Percentiles rank a stretch among this genome's conserved stretches.
These are phyloP conservation scores for Cordyceps javanica DNA, from an alignment of 2,329 filamentous ascomycete genomes.

Conservation along the genomic window DNA sequence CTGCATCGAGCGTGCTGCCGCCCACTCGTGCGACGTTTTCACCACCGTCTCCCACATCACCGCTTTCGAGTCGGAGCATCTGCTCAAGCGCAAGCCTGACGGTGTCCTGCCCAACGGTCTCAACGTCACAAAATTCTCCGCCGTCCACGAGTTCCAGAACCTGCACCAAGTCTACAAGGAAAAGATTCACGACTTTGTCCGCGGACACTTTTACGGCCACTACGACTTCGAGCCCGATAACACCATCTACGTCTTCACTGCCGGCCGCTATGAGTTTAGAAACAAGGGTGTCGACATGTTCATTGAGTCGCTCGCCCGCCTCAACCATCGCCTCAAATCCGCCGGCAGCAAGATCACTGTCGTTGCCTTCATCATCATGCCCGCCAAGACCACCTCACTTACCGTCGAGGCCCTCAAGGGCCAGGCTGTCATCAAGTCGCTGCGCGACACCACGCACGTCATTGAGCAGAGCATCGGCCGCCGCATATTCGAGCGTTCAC, in stretches of 20 bases:
- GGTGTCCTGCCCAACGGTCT: slow-evolving; percentile 93
- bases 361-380: slow-evolving; percentile 98
- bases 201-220: slow-evolving; percentile 96
- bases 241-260: slow-evolving; percentile 95
- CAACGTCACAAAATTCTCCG: slow-evolving; percentile 95
- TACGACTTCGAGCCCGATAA: slow-evolving; percentile 96
- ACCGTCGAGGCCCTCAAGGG: slow-evolving; percentile 95
- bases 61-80: slow-evolving; percentile 93
- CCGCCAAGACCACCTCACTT: slow-evolving; percentile 88
- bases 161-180: slow-evolving; percentile 93
- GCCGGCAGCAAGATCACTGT: slow-evolving; percentile 86
- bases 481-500: slow-evolving; percentile 87
- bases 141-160: slow-evolving; percentile 98
- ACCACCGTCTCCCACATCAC: slow-evolving; percentile 99
- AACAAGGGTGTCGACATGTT: slow-evolving; percentile 99
- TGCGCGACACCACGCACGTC: slow-evolving; percentile 85
- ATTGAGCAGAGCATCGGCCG: slow-evolving; percentile 91
- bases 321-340: slow-evolving; percentile 88
- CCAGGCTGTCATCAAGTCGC: slow-evolving; percentile 93
- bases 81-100: slow-evolving; percentile 95
- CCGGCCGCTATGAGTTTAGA: slow-evolving; percentile 92
- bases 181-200: slow-evolving; percentile 97
- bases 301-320: slow-evolving; percentile 87
- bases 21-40: slow-evolving; percentile 92
- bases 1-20: slow-evolving; percentile 91